Conservation (phyloP, 371 early-diverging fungal genomes). For the Mucor sp. region DNA sequence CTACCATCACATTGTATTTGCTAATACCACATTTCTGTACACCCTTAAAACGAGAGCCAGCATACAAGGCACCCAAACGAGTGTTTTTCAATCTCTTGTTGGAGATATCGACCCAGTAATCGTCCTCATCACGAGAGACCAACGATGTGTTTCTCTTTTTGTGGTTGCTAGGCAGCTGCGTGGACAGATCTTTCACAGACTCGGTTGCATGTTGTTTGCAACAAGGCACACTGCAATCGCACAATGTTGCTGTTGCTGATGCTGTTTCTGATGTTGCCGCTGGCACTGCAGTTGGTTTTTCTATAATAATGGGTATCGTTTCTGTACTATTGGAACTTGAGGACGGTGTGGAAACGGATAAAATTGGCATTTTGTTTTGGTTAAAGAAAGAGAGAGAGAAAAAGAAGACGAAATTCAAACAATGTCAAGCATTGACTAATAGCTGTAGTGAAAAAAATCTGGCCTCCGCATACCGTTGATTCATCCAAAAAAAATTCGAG, state of each 20-base stretch:
- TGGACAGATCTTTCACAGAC: neutral
- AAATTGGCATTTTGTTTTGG: conserved; percentile 1
- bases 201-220: neutral
- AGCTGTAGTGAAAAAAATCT: neutral
- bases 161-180: neutral
- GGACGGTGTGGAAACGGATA: neutral
- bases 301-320: neutral
- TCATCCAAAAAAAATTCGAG: neutral
- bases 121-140: conserved; percentile 34
- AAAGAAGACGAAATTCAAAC: neutral
- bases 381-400: neutral
- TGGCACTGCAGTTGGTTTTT: neutral
- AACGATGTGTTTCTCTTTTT: conserved; percentile 25
- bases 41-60: conserved; percentile 72
- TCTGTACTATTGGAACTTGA: conserved; percentile 2
- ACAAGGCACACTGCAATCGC: neutral
- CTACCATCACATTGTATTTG: conserved; percentile 74
- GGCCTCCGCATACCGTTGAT: neutral
- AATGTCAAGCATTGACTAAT: neutral
- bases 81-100: conserved; percentile 29
- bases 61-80: conserved; percentile 55
- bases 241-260: neutral
- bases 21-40: conserved; percentile 68
- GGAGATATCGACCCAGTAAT: conserved; percentile 46
- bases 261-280: neutral